Conservation (phyloP, 2,329 filamentous ascomycete species). For the Botrytis galanthina region DNA sequence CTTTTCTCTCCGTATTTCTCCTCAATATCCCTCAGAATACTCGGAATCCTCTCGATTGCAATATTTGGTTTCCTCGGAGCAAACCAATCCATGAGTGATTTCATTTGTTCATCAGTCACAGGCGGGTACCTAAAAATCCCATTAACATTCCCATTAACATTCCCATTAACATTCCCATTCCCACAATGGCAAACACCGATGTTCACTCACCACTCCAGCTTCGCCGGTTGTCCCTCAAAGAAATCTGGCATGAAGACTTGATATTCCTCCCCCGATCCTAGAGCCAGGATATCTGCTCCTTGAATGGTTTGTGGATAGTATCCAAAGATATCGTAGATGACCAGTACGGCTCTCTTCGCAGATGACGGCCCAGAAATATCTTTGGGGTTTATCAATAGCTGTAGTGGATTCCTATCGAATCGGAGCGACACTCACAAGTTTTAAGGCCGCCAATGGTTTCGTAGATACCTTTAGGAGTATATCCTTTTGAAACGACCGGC, state of each 20-base stretch:
- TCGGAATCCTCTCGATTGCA: constrained; percentile 50
- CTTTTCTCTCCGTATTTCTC: constrained; percentile 54
- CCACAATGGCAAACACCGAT: background rate
- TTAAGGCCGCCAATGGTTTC: constrained; percentile 54
- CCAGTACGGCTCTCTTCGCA: constrained; percentile 56
- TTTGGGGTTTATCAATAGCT: constrained; percentile 1
- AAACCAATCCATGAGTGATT: constrained; percentile 22
- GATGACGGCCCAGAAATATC: constrained; percentile 47
- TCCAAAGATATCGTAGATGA: constrained; percentile 64
- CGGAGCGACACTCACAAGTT: constrained; percentile 43
- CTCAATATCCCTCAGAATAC: constrained; percentile 46
- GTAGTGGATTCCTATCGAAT: background rate
- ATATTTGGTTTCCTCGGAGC: constrained; percentile 27
- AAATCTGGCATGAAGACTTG: constrained; percentile 89
- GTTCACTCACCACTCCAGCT: constrained; percentile 49
- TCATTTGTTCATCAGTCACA: constrained; percentile 22
- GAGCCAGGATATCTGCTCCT: constrained; percentile 63
- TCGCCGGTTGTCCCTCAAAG: constrained; percentile 61
- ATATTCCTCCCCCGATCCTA: constrained; percentile 52
- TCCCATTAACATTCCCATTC: background rate
- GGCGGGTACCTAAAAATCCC: constrained; percentile 22
- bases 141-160: background rate
- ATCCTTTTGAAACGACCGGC: constrained; percentile 53
- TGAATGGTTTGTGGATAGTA: constrained; percentile 69
- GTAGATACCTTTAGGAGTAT: constrained; percentile 54